Evolutionary conservation across 108 stramenopile genomes (phyloP).

Genomic region (Fragilariopsis cylindrus): DNA sequence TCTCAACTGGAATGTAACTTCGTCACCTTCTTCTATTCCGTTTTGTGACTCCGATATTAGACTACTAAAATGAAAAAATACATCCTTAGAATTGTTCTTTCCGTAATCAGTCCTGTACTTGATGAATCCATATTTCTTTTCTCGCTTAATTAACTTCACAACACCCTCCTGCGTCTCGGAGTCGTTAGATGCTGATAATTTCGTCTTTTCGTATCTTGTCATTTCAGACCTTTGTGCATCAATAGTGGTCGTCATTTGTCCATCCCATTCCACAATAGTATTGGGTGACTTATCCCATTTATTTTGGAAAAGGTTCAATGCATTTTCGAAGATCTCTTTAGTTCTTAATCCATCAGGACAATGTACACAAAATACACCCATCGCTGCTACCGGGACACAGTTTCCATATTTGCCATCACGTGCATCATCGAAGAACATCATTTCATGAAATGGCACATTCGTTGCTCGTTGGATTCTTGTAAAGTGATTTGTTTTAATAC

Average conservation of each 20-base stretch:
- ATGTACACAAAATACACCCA: conserved; percentile 73
- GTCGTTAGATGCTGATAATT: not conserved
- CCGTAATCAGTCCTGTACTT: conserved; percentile 28
- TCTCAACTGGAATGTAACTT: conserved; percentile 48
- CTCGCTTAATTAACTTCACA: conserved; percentile 50
- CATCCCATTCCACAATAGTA: conserved; percentile 66
- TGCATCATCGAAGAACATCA: conserved; percentile 92
- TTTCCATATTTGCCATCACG: conserved; percentile 73
- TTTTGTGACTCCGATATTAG: conserved; percentile 23
- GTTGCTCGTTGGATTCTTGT: conserved; percentile 45
- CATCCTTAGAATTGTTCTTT: conserved; percentile 39
- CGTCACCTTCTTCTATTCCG: conserved; percentile 52
- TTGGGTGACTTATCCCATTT: conserved; percentile 57
- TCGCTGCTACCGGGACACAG: conserved; percentile 60
- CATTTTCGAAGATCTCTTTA: conserved; percentile 46
- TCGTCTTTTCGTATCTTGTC: not conserved
- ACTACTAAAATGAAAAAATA: conserved; percentile 71
- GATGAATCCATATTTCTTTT: conserved; percentile 72
- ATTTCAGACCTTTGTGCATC: not conserved
- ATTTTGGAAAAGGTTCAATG: conserved; percentile 50
- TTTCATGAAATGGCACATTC: conserved; percentile 64
- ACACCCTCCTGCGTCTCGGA: conserved; percentile 36
- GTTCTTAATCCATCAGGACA: conserved; percentile 61
- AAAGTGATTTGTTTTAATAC: conserved; percentile 76
- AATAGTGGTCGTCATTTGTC: conserved; percentile 5